Evolutionary conservation across 2,329 filamentous ascomycete species (phyloP).

Genomic region (Periconia sp.): DNA sequence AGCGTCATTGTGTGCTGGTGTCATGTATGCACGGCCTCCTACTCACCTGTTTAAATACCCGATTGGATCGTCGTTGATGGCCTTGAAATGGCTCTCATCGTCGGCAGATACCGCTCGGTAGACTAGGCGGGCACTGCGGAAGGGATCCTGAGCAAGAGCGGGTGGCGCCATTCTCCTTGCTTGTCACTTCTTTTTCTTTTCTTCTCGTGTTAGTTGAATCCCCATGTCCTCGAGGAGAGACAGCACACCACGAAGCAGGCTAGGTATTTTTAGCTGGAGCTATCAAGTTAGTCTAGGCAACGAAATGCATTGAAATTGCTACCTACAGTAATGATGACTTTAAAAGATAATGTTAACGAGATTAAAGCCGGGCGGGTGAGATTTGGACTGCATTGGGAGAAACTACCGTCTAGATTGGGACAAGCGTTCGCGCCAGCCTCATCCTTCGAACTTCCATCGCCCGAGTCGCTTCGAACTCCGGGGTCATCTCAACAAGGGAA

Average conservation of each 20-base stretch:
- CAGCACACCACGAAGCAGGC: too few relatives aligned
- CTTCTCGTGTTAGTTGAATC: background rate
- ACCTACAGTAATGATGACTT: background rate
- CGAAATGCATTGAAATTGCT: background rate
- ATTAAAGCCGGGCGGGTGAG: background rate
- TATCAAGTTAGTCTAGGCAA: too few relatives aligned
- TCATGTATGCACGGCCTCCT: background rate
- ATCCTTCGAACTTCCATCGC: background rate
- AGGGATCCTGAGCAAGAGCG: slow-evolving; percentile 14
- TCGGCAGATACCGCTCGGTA: slow-evolving; percentile 24
- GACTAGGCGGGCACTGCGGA: slow-evolving; percentile 23
- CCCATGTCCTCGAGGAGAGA: too few relatives aligned
- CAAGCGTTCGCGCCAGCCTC: background rate
- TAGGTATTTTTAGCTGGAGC: too few relatives aligned
- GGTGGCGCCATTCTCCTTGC: slow-evolving; percentile 1
- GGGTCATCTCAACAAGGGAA: background rate
- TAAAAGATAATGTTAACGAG: background rate
- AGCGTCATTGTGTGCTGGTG: too few relatives aligned
- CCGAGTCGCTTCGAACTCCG: background rate
- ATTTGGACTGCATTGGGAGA: too few relatives aligned
- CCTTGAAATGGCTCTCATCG: slow-evolving; percentile 26
- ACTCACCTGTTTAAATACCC: slow-evolving; percentile 22
- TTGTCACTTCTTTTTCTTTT: background rate
- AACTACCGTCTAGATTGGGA: background rate
- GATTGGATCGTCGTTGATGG: slow-evolving; percentile 23